Conservation (phyloP, 176 grass and related monocot genomes). For the Eleusine indica region DNA sequence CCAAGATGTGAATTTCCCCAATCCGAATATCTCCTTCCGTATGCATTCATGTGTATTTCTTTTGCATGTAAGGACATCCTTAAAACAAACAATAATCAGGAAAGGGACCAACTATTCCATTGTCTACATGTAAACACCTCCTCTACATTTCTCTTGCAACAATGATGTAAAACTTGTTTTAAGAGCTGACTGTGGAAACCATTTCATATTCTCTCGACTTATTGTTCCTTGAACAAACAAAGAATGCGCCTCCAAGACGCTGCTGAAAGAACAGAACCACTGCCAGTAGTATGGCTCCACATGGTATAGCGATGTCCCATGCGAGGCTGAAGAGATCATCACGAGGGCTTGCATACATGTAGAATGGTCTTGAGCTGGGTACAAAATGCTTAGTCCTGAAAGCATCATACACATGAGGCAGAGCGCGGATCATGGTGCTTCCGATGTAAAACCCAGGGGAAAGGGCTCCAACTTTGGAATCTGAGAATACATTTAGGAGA, state of each 20-base stretch:
- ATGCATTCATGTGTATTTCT: conserved; percentile 24
- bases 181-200: conserved; percentile 55
- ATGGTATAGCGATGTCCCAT: conserved; percentile 78
- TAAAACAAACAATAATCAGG: conserved; percentile 6
- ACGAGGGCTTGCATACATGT: conserved; percentile 59
- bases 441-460: conserved; percentile 69
- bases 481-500: conserved; percentile 60
- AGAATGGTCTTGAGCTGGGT: conserved; percentile 47
- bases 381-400: conserved; percentile 54
- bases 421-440: conserved; percentile 52
- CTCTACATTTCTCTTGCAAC: conserved; percentile 14
- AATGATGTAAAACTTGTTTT: conserved; percentile 22
- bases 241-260: conserved; percentile 64
- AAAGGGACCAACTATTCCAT: conserved; percentile 10
- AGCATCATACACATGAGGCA: conserved; percentile 77
- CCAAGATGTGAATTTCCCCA: background rate
- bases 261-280: conserved; percentile 66
- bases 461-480: conserved; percentile 67
- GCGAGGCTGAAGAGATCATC: conserved; percentile 70
- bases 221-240: conserved; percentile 51
- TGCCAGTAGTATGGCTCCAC: conserved; percentile 48
- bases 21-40: conserved; percentile 30
- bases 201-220: conserved; percentile 59
- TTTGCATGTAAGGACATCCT: conserved; percentile 1
- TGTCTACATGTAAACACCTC: conserved; percentile 16